A percentile compares a stretch with the other conserved stretches of the same genome.
Conservation (phyloP, 1,284 basidiomycete genomes). For the Tilletia horrida region DNA sequence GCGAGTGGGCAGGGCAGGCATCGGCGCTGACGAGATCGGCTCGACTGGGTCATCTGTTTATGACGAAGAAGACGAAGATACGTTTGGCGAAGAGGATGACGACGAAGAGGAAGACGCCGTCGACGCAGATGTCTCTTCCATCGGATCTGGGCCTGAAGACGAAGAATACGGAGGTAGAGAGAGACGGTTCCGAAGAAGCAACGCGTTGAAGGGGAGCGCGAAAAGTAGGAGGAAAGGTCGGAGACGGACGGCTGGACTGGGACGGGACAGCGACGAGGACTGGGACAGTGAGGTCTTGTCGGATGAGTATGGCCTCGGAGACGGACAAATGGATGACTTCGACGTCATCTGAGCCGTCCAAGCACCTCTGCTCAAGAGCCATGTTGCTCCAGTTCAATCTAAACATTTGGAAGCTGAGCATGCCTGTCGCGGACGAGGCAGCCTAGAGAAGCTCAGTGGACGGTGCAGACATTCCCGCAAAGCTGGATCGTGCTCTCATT, state of each 20-base stretch:
- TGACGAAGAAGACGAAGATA: not conserved
- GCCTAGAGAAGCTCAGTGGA: no score
- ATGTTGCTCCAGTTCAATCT: no score
- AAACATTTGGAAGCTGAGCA: no score
- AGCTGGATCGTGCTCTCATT: no score
- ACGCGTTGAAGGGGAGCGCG: not conserved
- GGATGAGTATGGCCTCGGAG: slow-evolving; percentile 31
- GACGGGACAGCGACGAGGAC: slow-evolving; percentile 24
- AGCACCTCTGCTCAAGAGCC: no score
- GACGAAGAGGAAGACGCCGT: not conserved
- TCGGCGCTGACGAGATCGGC: not conserved
- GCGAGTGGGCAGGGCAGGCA: not conserved
- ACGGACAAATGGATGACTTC: slow-evolving; percentile 28
- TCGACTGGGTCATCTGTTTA: no score
- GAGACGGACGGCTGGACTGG: not conserved
- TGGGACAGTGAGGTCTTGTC: slow-evolving; percentile 33
- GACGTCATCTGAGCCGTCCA: slow-evolving; percentile 23
- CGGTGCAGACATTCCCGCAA: no score
- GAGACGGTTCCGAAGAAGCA: not conserved
- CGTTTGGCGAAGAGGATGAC: not conserved
- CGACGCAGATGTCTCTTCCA: not conserved
- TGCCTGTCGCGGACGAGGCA: no score
- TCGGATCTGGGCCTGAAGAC: not conserved
- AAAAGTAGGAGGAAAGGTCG: not conserved
- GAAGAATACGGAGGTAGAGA: not conserved